phyloP scores from a whole-genome alignment of 305 asterid species.

The Fraxinus paxiana region DNA sequence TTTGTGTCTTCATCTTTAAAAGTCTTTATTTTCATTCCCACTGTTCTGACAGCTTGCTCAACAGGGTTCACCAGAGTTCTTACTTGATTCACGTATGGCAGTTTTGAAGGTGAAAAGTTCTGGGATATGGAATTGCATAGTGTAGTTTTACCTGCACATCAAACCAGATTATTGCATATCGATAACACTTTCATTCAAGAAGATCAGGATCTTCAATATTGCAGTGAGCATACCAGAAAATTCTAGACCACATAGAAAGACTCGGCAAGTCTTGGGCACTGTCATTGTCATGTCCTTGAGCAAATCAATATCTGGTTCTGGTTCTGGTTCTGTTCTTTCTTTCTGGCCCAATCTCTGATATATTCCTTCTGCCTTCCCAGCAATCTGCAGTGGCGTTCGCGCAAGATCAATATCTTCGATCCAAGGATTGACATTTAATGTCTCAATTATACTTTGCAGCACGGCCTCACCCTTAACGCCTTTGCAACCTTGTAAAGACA shows the following conservation, averaged over 20 bases:
- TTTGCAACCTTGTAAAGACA: conserved; percentile 73
- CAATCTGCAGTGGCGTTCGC: conserved; percentile 62
- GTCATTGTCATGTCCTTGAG: conserved; percentile 61
- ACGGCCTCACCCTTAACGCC: conserved; percentile 72
- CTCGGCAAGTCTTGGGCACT: conserved; percentile 60
- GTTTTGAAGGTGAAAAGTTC: conserved; percentile 51
- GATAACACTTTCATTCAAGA: neutral
- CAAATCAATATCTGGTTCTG: conserved; percentile 57
- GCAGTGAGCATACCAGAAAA: conserved; percentile 44
- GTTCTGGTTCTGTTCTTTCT: conserved; percentile 49
- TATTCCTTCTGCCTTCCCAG: conserved; percentile 58
- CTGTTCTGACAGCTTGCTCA: conserved; percentile 66
- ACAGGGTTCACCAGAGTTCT: conserved; percentile 70
- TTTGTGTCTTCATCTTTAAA: conserved; percentile 63
- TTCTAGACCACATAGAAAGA: conserved; percentile 79
- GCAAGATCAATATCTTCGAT: conserved; percentile 66
- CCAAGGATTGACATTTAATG: conserved; percentile 80
- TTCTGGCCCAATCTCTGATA: conserved; percentile 54
- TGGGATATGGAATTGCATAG: conserved; percentile 54
- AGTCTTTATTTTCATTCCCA: conserved; percentile 57
- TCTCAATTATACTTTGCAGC: conserved; percentile 52
- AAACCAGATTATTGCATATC: conserved; percentile 7
- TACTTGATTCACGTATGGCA: conserved; percentile 60
- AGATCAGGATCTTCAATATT: neutral
- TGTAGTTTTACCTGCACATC: conserved; percentile 59